These are phyloP conservation scores for Ambrosiella xylebori DNA, from an alignment of 2,329 filamentous ascomycete species.

Conservation along the genomic window DNA sequence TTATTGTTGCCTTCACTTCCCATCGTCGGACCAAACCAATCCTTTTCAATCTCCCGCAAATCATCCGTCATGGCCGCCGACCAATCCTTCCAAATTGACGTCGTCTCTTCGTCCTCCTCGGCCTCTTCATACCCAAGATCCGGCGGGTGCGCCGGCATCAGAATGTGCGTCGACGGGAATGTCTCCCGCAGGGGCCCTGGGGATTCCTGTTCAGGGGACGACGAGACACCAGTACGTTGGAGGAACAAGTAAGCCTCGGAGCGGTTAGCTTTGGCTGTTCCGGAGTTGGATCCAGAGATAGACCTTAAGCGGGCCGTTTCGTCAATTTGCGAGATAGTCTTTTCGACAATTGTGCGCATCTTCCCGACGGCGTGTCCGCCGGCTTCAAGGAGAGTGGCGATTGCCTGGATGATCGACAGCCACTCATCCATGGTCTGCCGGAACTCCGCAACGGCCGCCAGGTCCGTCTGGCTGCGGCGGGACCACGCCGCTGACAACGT, in stretches of 20 bases:
- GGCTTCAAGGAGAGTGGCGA: constrained; percentile 32
- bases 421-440: constrained; percentile 52
- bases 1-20: too few relatives aligned
- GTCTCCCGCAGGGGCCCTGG: background rate
- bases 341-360: constrained; percentile 31
- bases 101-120: background rate
- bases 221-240: background rate
- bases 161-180: constrained; percentile 8
- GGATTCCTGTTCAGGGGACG: too few relatives aligned
- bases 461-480: constrained; percentile 41
- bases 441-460: constrained; percentile 41
- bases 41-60: too few relatives aligned
- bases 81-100: constrained; percentile 8
- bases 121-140: constrained; percentile 2
- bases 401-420: constrained; percentile 50
- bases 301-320: background rate
- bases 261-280: too few relatives aligned
- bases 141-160: constrained; percentile 6
- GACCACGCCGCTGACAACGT: constrained; percentile 54
- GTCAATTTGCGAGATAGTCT: constrained; percentile 35
- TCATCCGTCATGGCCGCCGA: constrained; percentile 5
- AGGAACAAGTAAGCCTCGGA: too few relatives aligned
- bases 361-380: constrained; percentile 27
- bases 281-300: background rate
- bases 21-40: too few relatives aligned